phyloP scores from a whole-genome alignment of 495 filamentous ascomycete genomes.

The Penicillium desertorum region DNA sequence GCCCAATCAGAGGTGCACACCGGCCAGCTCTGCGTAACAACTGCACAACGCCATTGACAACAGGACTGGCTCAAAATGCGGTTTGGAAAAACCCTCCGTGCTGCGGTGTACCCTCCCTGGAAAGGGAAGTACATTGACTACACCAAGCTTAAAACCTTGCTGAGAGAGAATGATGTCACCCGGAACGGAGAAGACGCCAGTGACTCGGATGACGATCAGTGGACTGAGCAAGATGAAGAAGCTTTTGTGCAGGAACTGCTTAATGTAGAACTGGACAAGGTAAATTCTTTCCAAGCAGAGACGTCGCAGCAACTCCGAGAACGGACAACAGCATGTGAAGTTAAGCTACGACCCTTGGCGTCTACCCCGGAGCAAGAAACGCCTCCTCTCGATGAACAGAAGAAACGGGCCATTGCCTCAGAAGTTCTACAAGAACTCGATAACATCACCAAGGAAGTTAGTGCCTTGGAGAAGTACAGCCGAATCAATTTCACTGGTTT shows the following conservation, averaged over 20 bases:
- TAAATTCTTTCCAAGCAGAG: constrained; percentile 80
- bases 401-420: constrained; percentile 56
- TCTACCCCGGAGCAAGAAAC: constrained; percentile 30
- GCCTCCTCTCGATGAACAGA: constrained; percentile 35
- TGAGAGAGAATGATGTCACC: constrained; percentile 65
- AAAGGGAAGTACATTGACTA: constrained; percentile 94
- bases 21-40: background rate
- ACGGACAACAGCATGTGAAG: constrained; percentile 57
- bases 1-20: constrained; percentile 7
- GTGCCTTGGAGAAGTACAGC: constrained; percentile 90
- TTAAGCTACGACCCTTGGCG: constrained; percentile 50
- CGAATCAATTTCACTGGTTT: constrained; percentile 97
- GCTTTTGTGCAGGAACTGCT: constrained; percentile 91
- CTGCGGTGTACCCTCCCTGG: constrained; percentile 85
- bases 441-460: constrained; percentile 82
- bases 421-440: constrained; percentile 79
- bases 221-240: constrained; percentile 96
- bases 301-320: constrained; percentile 71
- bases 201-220: constrained; percentile 54
- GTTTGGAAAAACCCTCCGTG: constrained; percentile 83
- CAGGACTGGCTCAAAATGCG: constrained; percentile 61
- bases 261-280: constrained; percentile 94
- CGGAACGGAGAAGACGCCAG: constrained; percentile 46
- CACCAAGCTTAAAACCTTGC: constrained; percentile 79
- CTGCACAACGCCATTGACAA: constrained; percentile 12